Conservation (phyloP, 768 basidiomycete genomes). For the Suillus cothurnatus region DNA sequence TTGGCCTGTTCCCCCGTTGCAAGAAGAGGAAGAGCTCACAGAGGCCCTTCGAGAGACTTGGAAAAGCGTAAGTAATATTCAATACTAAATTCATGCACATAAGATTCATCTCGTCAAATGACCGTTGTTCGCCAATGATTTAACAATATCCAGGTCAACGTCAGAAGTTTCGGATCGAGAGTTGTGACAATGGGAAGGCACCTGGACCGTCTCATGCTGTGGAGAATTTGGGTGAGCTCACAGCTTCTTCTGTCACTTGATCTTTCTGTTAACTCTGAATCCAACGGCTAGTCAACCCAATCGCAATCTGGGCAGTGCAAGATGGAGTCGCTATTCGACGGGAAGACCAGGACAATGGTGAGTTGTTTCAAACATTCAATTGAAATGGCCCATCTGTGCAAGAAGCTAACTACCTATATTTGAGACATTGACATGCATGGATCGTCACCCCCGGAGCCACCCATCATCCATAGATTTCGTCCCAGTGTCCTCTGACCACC, state of each 20-base stretch:
- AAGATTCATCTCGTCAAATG: background rate
- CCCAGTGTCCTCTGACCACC: background rate
- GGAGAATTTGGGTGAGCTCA: background rate
- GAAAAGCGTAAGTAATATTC: background rate
- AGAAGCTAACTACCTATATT: no score
- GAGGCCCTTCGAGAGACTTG: background rate
- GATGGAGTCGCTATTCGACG: no score
- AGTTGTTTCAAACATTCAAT: no score
- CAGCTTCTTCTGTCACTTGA: background rate
- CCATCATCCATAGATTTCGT: background rate
- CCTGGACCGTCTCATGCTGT: background rate
- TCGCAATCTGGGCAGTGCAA: background rate
- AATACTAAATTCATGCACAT: background rate
- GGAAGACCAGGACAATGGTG: no score
- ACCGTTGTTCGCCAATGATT: background rate
- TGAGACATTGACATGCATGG: no score
- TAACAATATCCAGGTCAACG: background rate
- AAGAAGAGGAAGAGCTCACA: background rate
- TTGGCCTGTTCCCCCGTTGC: no score
- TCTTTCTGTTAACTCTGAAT: background rate
- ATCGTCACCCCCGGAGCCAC: no score
- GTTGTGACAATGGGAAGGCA: background rate
- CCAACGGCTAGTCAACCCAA: background rate
- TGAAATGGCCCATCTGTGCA: no score
- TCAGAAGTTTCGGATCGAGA: background rate